Conservation (phyloP, 2,329 filamentous ascomycete species). For the Penicillium sp. region DNA sequence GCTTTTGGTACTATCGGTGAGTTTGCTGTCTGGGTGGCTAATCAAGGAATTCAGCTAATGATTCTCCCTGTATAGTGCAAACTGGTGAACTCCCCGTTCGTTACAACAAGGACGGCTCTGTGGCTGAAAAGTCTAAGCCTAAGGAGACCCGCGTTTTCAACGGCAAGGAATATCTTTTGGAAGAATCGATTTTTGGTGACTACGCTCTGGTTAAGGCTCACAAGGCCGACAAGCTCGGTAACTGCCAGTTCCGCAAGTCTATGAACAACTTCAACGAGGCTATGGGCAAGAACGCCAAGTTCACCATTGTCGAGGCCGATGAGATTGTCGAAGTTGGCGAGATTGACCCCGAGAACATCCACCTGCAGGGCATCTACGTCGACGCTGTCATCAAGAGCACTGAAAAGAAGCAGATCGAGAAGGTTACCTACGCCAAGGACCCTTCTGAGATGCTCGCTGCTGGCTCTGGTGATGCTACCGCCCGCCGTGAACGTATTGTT, state of each 20-base stretch:
- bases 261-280: slow-evolving; percentile 76
- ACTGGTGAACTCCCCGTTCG: slow-evolving; percentile 67
- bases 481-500: slow-evolving; percentile 81
- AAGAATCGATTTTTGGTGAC: slow-evolving; percentile 76
- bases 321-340: slow-evolving; percentile 78
- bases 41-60: slow-evolving; percentile 34
- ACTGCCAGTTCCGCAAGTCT: slow-evolving; percentile 78
- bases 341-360: slow-evolving; percentile 74
- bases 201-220: slow-evolving; percentile 78
- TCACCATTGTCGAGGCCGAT: slow-evolving; percentile 85
- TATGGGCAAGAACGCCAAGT: slow-evolving; percentile 80
- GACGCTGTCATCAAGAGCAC: slow-evolving; percentile 79
- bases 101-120: slow-evolving; percentile 78
- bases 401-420: slow-evolving; percentile 75
- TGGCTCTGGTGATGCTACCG: slow-evolving; percentile 67
- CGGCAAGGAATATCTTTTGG: slow-evolving; percentile 76
- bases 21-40: slow-evolving; percentile 51
- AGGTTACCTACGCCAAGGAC: slow-evolving; percentile 76
- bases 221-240: slow-evolving; percentile 78
- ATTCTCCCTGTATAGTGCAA: slow-evolving; percentile 48
- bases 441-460: slow-evolving; percentile 54
- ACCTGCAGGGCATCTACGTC: slow-evolving; percentile 84
- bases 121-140: slow-evolving; percentile 72
- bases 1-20: slow-evolving; percentile 73
- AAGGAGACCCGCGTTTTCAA: slow-evolving; percentile 76